Percentiles rank a stretch among this genome's conserved stretches.
These are phyloP conservation scores for Nakaseomyces uthaithaninus DNA, from an alignment of 1,139 yeast genomes.

Conservation along the genomic window DNA sequence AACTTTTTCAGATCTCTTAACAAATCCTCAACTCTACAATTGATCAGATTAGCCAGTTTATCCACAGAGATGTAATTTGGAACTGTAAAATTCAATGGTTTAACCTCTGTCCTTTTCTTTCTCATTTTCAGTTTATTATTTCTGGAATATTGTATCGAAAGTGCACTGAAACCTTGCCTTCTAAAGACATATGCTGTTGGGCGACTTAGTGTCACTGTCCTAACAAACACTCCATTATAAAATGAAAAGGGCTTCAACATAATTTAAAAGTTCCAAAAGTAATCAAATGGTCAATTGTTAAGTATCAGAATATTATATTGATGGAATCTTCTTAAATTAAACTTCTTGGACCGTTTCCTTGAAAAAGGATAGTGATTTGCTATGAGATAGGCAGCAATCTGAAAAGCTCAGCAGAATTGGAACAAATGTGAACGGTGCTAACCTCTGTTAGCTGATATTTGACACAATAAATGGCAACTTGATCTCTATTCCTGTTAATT, in stretches of 20 bases:
- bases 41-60: constrained; percentile 64
- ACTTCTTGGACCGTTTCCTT: too few species aligned
- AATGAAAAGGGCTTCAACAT: constrained; percentile 1
- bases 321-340: too few species aligned
- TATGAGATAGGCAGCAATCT: too few species aligned
- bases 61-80: constrained; percentile 72
- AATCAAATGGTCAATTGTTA: background rate
- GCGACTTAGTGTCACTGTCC: too few species aligned
- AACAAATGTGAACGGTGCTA: too few species aligned
- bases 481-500: too few species aligned
- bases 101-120: constrained; percentile 18
- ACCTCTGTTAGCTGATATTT: too few species aligned
- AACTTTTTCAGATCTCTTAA: constrained; percentile 50
- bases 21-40: constrained; percentile 54
- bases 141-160: constrained; percentile 13
- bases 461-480: too few species aligned
- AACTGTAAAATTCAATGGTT: constrained; percentile 38
- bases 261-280: background rate
- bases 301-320: too few species aligned
- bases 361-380: too few species aligned
- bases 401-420: too few species aligned
- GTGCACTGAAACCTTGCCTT: constrained; percentile 7
- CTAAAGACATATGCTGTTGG: background rate
- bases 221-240: too few species aligned
- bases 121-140: constrained; percentile 12